phyloP scores from a whole-genome alignment of 2,329 filamentous ascomycete species.

The Aurifilum marmelostoma region DNA sequence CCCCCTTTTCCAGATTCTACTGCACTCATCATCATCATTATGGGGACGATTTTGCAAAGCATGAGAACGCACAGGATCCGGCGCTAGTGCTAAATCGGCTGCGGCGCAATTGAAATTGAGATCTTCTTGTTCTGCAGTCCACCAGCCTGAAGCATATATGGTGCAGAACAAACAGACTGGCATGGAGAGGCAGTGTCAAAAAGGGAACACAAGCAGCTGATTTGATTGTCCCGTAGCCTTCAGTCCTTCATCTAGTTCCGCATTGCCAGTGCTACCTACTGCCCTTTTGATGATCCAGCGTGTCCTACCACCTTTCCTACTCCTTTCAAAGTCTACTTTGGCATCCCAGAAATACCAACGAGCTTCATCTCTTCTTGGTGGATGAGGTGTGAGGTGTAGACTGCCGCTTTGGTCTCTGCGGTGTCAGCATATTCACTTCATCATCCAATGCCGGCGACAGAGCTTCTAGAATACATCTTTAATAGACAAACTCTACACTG shows the following conservation, averaged over 20 bases:
- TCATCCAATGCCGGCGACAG: background rate
- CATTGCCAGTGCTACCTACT: too few relatives aligned
- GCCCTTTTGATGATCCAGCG: background rate
- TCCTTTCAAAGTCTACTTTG: background rate
- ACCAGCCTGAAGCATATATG: background rate
- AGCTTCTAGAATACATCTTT: background rate
- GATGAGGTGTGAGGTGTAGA: background rate
- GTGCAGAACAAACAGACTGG: background rate
- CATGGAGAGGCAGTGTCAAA: background rate
- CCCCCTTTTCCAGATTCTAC: slow-evolving; percentile 2
- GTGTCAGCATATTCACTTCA: background rate
- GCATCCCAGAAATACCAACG: background rate
- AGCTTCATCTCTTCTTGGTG: background rate
- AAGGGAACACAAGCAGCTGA: background rate
- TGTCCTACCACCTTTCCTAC: background rate
- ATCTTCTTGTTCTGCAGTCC: background rate
- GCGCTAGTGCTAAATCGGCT: slow-evolving; percentile 20
- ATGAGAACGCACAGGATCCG: slow-evolving; percentile 11
- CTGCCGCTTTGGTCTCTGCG: background rate
- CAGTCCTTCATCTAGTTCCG: too few relatives aligned
- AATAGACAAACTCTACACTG: too few relatives aligned
- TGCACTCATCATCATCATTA: slow-evolving; percentile 5
- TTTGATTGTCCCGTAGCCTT: background rate
- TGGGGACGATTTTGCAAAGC: slow-evolving; percentile 6
- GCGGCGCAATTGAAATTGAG: slow-evolving; percentile 8